Evolutionary conservation across 148 eudicot species (phyloP).

Genomic region (Rheum nobile): DNA sequence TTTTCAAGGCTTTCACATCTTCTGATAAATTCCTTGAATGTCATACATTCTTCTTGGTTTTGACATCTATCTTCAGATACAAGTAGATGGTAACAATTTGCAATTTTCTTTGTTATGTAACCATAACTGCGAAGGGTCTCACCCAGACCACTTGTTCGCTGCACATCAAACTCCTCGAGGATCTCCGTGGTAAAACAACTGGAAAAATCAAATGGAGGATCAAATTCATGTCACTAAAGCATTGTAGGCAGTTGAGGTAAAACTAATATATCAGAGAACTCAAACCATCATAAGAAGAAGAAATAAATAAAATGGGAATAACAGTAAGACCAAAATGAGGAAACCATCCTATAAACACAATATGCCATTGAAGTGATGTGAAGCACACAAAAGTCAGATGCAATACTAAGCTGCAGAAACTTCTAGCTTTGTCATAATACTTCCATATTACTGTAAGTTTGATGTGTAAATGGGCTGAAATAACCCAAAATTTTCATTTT

Average conservation of each 20-base stretch:
- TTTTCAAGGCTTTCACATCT: constrained; percentile 64
- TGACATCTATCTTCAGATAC: constrained; percentile 18
- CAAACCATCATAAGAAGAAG: not conserved
- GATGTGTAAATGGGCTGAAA: not conserved
- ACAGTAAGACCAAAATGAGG: not conserved
- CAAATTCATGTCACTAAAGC: not conserved
- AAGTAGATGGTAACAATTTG: constrained; percentile 31
- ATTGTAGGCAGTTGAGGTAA: not conserved
- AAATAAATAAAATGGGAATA: not conserved
- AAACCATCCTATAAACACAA: too few species aligned
- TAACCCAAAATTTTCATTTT: not conserved
- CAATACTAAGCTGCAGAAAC: not conserved
- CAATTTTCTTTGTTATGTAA: constrained; percentile 53
- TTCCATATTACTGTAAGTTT: not conserved
- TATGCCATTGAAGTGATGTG: not conserved
- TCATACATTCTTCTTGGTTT: constrained; percentile 26
- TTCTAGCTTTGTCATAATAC: not conserved
- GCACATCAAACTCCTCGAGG: constrained; percentile 86
- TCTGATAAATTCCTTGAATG: constrained; percentile 37
- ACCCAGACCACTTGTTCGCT: constrained; percentile 66
- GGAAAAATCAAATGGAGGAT: constrained; percentile 8
- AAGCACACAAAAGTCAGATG: not conserved
- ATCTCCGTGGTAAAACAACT: constrained; percentile 97
- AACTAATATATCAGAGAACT: not conserved
- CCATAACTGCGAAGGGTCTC: constrained; percentile 84